A percentile compares a stretch with the other conserved stretches of the same genome.
Evolutionary conservation across 129 eudicot genomes (phyloP).

Genomic region (Gnaphalium uliginosum): DNA sequence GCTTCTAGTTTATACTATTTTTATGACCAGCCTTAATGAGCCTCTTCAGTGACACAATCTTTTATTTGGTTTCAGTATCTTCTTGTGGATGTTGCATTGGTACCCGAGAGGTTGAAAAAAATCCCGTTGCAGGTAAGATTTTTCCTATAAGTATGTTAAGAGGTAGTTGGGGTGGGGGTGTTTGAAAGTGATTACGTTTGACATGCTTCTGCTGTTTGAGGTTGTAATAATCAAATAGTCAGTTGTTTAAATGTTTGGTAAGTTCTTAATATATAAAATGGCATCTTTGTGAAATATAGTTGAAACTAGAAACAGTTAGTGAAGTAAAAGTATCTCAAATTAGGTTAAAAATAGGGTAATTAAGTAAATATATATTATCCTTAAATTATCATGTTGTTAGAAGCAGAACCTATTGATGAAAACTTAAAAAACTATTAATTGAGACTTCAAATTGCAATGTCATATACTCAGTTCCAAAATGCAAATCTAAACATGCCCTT

Average conservation of each 20-base stretch:
- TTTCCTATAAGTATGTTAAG: not conserved
- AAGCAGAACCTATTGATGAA: not conserved
- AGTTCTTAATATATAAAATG: not conserved
- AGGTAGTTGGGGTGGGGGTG: not conserved
- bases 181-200: not conserved
- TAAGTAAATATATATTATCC: not conserved
- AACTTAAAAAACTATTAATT: not conserved
- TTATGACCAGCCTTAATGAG: not conserved
- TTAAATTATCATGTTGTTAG: not conserved
- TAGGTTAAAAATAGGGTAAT: not conserved
- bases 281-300: not conserved
- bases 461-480: not conserved
- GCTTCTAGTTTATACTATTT: constrained; percentile 16
- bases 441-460: not conserved
- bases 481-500: not conserved
- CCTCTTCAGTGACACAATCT: constrained; percentile 1
- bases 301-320: not conserved
- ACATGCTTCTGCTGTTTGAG: not conserved
- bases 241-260: not conserved
- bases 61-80: constrained; percentile 64
- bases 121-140: constrained; percentile 72
- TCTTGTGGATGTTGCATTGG: constrained; percentile 76
- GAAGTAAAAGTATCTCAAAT: not conserved
- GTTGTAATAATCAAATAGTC: not conserved
- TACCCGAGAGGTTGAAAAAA: constrained; percentile 61